Percentiles rank a stretch among this genome's conserved stretches.
phyloP scores from a whole-genome alignment of 225 moss, liverwort and hornwort species.

The Climacium dendroides region DNA sequence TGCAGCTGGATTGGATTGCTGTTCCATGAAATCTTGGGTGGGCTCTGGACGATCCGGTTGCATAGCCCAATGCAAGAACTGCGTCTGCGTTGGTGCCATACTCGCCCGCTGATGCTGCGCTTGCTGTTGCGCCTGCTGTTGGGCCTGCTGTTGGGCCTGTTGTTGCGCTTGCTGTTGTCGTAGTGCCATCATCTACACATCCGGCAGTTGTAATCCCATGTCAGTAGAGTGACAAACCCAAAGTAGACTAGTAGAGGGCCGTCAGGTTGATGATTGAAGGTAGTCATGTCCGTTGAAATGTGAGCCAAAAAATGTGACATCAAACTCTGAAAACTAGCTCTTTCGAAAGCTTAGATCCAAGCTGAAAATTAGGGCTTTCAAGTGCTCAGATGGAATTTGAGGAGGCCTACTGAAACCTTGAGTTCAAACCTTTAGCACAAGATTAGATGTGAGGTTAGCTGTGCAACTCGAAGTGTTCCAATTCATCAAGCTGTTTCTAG shows the following conservation, averaged over 20 bases:
- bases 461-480: background rate
- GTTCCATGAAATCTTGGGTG: slow-evolving; percentile 49
- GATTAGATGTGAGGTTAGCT: background rate
- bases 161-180: slow-evolving; percentile 16
- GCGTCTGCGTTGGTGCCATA: slow-evolving; percentile 27
- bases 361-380: no score
- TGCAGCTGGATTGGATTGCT: slow-evolving; percentile 17
- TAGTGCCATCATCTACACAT: slow-evolving; percentile 26
- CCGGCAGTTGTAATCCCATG: background rate
- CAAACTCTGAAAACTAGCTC: background rate
- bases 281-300: no score
- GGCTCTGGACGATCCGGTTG: slow-evolving; percentile 33
- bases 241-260: background rate
- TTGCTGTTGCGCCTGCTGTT: slow-evolving; percentile 12
- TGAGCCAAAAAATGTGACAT: background rate
- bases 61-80: slow-evolving; percentile 46
- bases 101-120: slow-evolving; percentile 18
- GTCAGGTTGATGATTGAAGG: background rate
- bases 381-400: background rate
- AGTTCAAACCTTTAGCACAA: background rate
- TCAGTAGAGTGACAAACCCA: background rate
- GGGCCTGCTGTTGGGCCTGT: background rate
- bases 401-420: background rate
- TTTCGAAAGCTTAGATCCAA: background rate
- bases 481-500: background rate